phyloP scores from a whole-genome alignment of 2,329 filamentous ascomycete species.

The Ophiocordyceps sinensis region DNA sequence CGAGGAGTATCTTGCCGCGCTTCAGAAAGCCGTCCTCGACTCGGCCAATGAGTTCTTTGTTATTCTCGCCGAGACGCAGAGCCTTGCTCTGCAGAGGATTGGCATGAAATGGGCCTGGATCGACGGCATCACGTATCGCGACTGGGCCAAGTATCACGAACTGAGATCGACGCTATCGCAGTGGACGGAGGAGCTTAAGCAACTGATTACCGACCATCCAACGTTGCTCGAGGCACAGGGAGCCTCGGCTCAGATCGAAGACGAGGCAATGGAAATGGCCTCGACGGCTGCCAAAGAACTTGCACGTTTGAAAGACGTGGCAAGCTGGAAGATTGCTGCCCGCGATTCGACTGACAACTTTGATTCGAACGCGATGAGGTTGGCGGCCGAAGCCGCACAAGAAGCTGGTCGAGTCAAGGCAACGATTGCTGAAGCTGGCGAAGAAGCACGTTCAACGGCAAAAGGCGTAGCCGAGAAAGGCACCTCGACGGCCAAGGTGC shows the following conservation, averaged over 20 bases:
- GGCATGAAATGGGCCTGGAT: slow-evolving; percentile 94
- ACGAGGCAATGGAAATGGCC: slow-evolving; percentile 66
- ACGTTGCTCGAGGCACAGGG: slow-evolving; percentile 54
- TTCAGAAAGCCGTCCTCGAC: slow-evolving; percentile 51
- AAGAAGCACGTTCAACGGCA: slow-evolving; percentile 6
- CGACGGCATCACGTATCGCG: slow-evolving; percentile 89
- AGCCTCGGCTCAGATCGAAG: slow-evolving; percentile 55
- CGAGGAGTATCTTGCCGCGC: slow-evolving; percentile 53
- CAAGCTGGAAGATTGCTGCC: slow-evolving; percentile 67
- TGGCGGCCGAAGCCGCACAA: slow-evolving; percentile 32
- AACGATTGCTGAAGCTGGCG: slow-evolving; percentile 6
- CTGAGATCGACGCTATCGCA: slow-evolving; percentile 70
- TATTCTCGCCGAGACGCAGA: slow-evolving; percentile 69
- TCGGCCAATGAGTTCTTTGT: slow-evolving; percentile 70
- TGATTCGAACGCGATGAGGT: slow-evolving; percentile 48
- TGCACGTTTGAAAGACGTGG: slow-evolving; percentile 65
- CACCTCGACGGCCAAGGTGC: not conserved
- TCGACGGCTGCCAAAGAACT: slow-evolving; percentile 70
- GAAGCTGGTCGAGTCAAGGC: slow-evolving; percentile 6
- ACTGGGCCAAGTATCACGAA: slow-evolving; percentile 91
- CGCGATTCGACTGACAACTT: slow-evolving; percentile 68
- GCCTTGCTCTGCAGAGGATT: slow-evolving; percentile 77
- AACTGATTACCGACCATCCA: slow-evolving; percentile 60
- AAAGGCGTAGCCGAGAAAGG: not conserved
- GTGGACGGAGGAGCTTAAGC: slow-evolving; percentile 72